Conservation (phyloP, 441 rosid species). For the Corymbia calophylla region DNA sequence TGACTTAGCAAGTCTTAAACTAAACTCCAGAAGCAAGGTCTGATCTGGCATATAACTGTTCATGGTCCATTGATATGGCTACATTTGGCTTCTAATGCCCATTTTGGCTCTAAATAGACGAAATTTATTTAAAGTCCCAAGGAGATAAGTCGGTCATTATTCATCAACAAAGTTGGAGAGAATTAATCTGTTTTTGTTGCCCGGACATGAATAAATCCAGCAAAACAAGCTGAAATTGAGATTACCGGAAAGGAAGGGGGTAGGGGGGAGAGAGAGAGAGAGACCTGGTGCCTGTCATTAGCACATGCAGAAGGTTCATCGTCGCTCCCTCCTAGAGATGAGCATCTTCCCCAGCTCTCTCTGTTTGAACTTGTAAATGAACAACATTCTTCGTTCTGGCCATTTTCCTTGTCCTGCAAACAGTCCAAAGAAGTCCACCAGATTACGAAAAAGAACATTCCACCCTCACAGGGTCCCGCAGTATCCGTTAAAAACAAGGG, state of each 20-base stretch:
- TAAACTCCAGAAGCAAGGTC: too few relatives aligned
- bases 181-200: not conserved
- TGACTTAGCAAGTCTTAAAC: not conserved
- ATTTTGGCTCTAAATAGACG: not conserved
- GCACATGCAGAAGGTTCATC: conserved; percentile 55
- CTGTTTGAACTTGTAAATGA: conserved; percentile 90
- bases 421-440: not conserved
- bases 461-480: not conserved
- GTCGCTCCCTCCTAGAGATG: conserved; percentile 83
- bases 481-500: not conserved
- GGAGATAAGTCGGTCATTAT: not conserved
- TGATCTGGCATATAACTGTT: not conserved
- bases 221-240: not conserved
- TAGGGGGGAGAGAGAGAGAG: not conserved
- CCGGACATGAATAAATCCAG: not conserved
- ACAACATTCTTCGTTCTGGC: conserved; percentile 67
- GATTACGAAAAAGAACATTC: not conserved
- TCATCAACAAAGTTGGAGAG: not conserved
- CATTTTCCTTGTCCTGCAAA: conserved; percentile 56
- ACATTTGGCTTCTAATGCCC: not conserved
- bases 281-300: conserved; percentile 50
- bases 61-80: not conserved
- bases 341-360: conserved; percentile 99
- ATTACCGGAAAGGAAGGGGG: not conserved
- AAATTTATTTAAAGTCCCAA: not conserved